A percentile compares a stretch with the other conserved stretches of the same genome.
phyloP scores from a whole-genome alignment of 306 rosid genomes.

The Hylodesmum podocarpum region DNA sequence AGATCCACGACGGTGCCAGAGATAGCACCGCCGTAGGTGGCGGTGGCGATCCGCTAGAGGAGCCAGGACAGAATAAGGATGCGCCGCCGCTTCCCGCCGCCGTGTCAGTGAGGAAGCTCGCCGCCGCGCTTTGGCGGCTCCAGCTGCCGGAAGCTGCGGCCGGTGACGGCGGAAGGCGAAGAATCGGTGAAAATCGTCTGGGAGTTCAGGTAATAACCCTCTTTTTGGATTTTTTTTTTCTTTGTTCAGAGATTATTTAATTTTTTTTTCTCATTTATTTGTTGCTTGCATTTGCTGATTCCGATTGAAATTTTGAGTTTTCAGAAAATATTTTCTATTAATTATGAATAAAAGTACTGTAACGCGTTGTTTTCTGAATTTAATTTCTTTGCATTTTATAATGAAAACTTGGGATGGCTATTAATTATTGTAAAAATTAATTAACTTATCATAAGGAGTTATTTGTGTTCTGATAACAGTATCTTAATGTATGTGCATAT shows the following conservation, averaged over 20 bases:
- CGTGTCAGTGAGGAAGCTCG: constrained; percentile 86
- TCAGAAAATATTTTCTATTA: neutral
- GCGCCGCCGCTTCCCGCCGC: neutral
- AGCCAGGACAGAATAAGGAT: constrained; percentile 40
- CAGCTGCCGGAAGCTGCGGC: constrained; percentile 59
- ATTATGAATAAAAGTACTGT: neutral
- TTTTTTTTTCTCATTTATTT: neutral
- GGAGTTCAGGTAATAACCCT: constrained; percentile 57
- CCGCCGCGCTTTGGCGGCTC: constrained; percentile 81
- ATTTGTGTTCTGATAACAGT: too few species aligned
- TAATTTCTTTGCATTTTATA: too few species aligned
- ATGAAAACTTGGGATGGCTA: too few species aligned
- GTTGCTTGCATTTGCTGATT: constrained; percentile 9
- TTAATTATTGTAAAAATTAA: too few species aligned
- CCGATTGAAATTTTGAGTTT: constrained; percentile 31
- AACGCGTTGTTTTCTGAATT: neutral
- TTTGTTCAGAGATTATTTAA: neutral
- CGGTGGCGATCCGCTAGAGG: constrained; percentile 38
- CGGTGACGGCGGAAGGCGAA: constrained; percentile 30
- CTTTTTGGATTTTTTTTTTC: neutral
- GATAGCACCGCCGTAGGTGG: neutral
- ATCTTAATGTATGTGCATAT: too few species aligned
- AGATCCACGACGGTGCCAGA: constrained; percentile 32
- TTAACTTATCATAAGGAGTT: too few species aligned
- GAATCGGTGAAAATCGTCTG: constrained; percentile 30